Evolutionary conservation across 2,329 filamentous ascomycete genomes (phyloP).

Genomic region (Neofusicoccum kwambonambiense): DNA sequence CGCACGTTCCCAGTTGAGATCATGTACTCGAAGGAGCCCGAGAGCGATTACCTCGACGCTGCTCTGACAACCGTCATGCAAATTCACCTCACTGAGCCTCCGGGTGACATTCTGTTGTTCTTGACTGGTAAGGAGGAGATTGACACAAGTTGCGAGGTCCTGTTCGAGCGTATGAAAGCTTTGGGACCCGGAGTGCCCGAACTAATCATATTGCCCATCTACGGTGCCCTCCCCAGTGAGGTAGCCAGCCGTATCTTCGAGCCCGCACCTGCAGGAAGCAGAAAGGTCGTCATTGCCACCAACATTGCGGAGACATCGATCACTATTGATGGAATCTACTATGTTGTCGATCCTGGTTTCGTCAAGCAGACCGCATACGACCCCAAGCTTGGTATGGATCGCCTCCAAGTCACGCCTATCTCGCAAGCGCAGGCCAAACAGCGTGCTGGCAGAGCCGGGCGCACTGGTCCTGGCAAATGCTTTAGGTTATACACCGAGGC

Average conservation of each 20-base stretch:
- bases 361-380: slow-evolving; percentile 98
- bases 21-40: slow-evolving; percentile 91
- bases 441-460: slow-evolving; percentile 84
- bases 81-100: slow-evolving; percentile 89
- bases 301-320: slow-evolving; percentile 98
- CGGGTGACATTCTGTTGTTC: slow-evolving; percentile 94
- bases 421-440: slow-evolving; percentile 97
- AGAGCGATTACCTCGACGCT: slow-evolving; percentile 91
- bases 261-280: slow-evolving; percentile 76
- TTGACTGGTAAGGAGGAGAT: slow-evolving; percentile 98
- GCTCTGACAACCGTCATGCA: slow-evolving; percentile 98
- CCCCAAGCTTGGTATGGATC: slow-evolving; percentile 96
- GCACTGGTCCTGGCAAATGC: slow-evolving; percentile 93
- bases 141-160: slow-evolving; percentile 87
- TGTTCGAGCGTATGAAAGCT: slow-evolving; percentile 95
- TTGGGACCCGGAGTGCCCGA: slow-evolving; percentile 88
- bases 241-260: slow-evolving; percentile 96
- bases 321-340: slow-evolving; percentile 96
- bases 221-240: slow-evolving; percentile 87
- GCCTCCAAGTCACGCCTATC: slow-evolving; percentile 90
- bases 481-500: slow-evolving; percentile 95
- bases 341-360: slow-evolving; percentile 94
- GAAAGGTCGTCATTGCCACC: slow-evolving; percentile 96
- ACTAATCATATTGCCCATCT: slow-evolving; percentile 91
- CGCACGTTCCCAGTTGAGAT: slow-evolving; percentile 94